These are phyloP conservation scores for Ichthyophthirius multifiliis DNA, from an alignment of 169 alveolate genomes.

Conservation along the genomic window DNA sequence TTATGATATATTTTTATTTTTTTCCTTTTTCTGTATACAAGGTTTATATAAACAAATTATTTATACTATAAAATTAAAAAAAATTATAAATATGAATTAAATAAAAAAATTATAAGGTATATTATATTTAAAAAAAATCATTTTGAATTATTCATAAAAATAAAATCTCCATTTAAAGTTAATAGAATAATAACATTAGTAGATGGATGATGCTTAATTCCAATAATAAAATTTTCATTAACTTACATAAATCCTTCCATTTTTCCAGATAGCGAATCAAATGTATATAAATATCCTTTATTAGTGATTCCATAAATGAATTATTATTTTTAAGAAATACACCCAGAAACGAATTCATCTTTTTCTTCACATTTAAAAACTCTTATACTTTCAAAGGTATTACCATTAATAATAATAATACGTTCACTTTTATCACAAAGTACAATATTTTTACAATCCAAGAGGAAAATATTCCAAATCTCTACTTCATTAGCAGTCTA, in stretches of 20 bases:
- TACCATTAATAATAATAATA: neutral
- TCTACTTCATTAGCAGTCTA: neutral
- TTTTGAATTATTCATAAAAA: no score
- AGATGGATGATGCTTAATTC: slow-evolving; percentile 12
- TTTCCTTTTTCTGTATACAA: no score
- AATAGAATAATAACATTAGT: neutral
- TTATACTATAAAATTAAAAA: no score
- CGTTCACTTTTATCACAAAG: slow-evolving; percentile 2
- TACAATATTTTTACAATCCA: neutral
- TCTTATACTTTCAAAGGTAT: neutral
- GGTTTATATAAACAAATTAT: no score
- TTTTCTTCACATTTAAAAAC: neutral
- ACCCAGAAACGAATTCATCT: neutral
- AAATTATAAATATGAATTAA: no score
- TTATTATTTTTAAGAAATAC: neutral
- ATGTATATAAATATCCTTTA: neutral
- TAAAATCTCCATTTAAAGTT: neutral
- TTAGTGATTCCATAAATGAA: neutral
- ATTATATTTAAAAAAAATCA: no score
- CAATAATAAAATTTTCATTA: neutral
- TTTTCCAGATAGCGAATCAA: neutral
- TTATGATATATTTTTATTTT: no score
- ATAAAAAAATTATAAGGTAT: no score
- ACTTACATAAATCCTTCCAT: neutral
- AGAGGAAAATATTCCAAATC: neutral